These are phyloP conservation scores for Stemphylium vesicarium DNA, from an alignment of 2,329 filamentous ascomycete genomes.

Conservation along the genomic window DNA sequence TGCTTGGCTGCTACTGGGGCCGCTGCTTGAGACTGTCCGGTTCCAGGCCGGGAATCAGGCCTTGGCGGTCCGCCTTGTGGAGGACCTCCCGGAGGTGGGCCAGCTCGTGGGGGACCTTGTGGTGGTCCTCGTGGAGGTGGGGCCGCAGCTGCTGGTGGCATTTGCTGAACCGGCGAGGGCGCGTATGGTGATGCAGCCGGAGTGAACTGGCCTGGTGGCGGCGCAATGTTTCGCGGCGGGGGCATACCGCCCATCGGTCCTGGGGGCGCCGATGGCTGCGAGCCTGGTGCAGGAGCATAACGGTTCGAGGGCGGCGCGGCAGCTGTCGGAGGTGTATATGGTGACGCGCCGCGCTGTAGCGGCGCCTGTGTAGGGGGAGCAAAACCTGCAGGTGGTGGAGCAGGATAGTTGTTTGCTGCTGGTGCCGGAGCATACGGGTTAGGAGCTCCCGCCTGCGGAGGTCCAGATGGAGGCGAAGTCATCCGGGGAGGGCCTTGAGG, in stretches of 20 bases:
- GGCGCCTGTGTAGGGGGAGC: constrained; percentile 60
- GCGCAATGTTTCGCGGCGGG: constrained; percentile 53
- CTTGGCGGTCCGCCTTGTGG: constrained; percentile 49
- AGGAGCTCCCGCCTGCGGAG: constrained; percentile 57
- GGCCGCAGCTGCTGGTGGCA: constrained; percentile 48
- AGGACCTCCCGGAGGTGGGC: constrained; percentile 47
- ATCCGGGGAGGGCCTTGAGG: constrained; percentile 58
- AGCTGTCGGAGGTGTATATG: constrained; percentile 84
- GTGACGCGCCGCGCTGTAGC: constrained; percentile 77
- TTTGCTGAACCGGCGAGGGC: constrained; percentile 43
- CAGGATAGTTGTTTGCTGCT: constrained; percentile 63
- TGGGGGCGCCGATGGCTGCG: constrained; percentile 55
- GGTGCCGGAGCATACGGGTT: constrained; percentile 69
- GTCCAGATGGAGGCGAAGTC: constrained; percentile 70
- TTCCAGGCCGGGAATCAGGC: constrained; percentile 52
- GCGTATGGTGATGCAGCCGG: constrained; percentile 31
- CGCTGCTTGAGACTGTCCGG: constrained; percentile 58
- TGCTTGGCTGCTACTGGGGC: constrained; percentile 67
- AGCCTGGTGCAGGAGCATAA: constrained; percentile 70
- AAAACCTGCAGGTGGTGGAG: constrained; percentile 56
- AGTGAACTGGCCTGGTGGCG: constrained; percentile 49
- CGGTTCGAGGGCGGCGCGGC: constrained; percentile 63
- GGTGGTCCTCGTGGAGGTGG: constrained; percentile 51
- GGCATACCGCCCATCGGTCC: constrained; percentile 43
- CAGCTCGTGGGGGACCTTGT: constrained; percentile 53